These are phyloP conservation scores for Linum lewisii DNA, from an alignment of 345 rosid species.

Conservation along the genomic window DNA sequence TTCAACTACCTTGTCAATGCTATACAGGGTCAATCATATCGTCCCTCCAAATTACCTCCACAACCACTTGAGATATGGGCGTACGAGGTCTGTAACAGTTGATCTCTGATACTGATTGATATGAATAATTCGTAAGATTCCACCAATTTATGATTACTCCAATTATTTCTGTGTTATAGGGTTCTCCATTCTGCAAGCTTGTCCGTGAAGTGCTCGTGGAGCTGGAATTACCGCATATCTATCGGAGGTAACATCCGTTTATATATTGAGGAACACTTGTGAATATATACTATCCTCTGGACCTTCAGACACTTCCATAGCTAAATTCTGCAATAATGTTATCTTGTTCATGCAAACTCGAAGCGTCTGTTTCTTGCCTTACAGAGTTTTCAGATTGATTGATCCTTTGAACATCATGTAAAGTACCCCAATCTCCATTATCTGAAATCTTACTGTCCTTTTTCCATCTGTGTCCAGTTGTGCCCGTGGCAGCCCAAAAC, in stretches of 20 bases:
- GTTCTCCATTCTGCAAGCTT: slow-evolving; percentile 81
- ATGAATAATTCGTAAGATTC: too few relatives aligned
- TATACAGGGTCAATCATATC: slow-evolving; percentile 61
- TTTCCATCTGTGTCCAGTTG: slow-evolving; percentile 32
- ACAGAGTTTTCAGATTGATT: too few relatives aligned
- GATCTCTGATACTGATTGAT: background rate
- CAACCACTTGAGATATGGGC: slow-evolving; percentile 86
- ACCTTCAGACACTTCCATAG: background rate
- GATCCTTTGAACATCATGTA: too few relatives aligned
- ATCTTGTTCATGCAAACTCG: too few relatives aligned
- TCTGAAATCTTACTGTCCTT: background rate
- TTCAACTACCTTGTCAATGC: slow-evolving; percentile 7
- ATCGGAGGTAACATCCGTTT: slow-evolving; percentile 41
- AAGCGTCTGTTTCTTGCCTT: too few relatives aligned
- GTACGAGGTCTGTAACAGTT: slow-evolving; percentile 41
- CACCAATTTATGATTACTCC: background rate
- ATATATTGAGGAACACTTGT: background rate
- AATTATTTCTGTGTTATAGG: slow-evolving; percentile 28
- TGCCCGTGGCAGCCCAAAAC: slow-evolving; percentile 84
- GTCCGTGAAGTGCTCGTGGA: slow-evolving; percentile 82
- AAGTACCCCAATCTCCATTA: background rate
- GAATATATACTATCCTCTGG: background rate
- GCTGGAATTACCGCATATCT: slow-evolving; percentile 69
- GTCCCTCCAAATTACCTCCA: slow-evolving; percentile 74
- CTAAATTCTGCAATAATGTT: too few relatives aligned